Percentiles rank a stretch among this genome's conserved stretches.
Evolutionary conservation across 495 filamentous ascomycete species (phyloP).

Genomic region (Talaromyces adpressus): DNA sequence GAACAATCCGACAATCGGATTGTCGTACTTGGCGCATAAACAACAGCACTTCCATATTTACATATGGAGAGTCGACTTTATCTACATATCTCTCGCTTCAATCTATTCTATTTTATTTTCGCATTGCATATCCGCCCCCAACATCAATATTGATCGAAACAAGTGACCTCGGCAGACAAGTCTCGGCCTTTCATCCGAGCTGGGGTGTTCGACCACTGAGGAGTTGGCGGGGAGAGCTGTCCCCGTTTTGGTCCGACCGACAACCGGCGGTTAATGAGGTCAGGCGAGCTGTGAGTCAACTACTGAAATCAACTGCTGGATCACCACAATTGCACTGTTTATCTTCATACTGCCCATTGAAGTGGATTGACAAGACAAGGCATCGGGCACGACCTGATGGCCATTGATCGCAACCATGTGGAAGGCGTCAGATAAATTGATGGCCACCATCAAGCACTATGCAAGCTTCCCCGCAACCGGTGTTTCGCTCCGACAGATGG

Average conservation of each 20-base stretch:
- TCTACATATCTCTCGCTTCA: background rate
- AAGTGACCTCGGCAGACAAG: background rate
- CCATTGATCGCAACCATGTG: conserved; percentile 54
- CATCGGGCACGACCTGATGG: conserved; percentile 23
- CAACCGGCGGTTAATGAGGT: background rate
- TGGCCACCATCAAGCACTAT: conserved; percentile 99
- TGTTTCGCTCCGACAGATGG: conserved; percentile 95
- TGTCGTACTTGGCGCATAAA: background rate
- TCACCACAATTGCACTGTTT: background rate
- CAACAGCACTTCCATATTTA: background rate
- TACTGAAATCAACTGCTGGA: background rate
- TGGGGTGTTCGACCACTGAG: background rate
- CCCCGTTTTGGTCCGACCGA: conserved; percentile 3
- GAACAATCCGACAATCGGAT: background rate
- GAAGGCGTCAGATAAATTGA: conserved; percentile 82
- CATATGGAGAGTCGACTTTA: background rate
- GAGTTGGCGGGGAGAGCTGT: background rate
- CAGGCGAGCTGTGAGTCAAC: conserved; percentile 3
- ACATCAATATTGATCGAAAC: background rate
- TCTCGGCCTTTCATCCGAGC: background rate
- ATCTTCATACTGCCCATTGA: background rate
- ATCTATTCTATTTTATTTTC: background rate
- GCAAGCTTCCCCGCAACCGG: conserved; percentile 94
- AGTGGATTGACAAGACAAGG: background rate
- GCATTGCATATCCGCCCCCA: background rate